A percentile compares a stretch with the other conserved stretches of the same genome.
Evolutionary conservation across 257 asterid genomes (phyloP).

Genomic region (Mitragyna speciosa): DNA sequence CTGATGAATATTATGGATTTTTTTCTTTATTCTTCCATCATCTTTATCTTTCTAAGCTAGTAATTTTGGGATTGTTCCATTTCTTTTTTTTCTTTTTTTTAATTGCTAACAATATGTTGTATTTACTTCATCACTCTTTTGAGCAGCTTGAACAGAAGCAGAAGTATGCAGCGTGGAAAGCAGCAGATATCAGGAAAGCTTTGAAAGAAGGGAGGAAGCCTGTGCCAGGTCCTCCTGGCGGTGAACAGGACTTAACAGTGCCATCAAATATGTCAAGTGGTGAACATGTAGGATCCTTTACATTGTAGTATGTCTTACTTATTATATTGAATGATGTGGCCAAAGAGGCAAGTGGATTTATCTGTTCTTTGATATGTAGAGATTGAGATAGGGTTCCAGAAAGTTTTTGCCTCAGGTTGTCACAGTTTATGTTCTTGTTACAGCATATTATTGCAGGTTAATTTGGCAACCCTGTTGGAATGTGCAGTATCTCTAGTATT

Average conservation of each 20-base stretch:
- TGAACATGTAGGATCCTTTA: slow-evolving; percentile 44
- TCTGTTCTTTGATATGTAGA: not conserved
- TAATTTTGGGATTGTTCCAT: not conserved
- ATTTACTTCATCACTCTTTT: slow-evolving; percentile 3
- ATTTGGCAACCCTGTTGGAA: too few relatives aligned
- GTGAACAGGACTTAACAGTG: slow-evolving; percentile 53
- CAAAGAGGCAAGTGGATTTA: not conserved
- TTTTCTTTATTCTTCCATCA: slow-evolving; percentile 2
- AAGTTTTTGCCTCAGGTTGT: not conserved
- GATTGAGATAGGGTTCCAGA: not conserved
- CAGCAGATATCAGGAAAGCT: slow-evolving; percentile 97
- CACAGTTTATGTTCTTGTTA: too few relatives aligned
- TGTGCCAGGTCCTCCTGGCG: slow-evolving; percentile 95
- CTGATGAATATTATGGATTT: not conserved
- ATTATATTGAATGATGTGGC: not conserved
- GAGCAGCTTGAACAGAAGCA: slow-evolving; percentile 93
- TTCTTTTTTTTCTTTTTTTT: too few relatives aligned
- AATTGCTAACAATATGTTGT: slow-evolving; percentile 3
- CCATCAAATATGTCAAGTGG: slow-evolving; percentile 43
- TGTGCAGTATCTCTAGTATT: too few relatives aligned
- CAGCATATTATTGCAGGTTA: too few relatives aligned
- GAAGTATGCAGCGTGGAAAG: slow-evolving; percentile 97
- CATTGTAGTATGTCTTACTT: slow-evolving; percentile 12
- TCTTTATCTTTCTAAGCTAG: not conserved
- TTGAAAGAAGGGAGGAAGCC: slow-evolving; percentile 96